phyloP scores from a whole-genome alignment of 169 alveolate genomes.

The Plasmodium knowlesi region DNA sequence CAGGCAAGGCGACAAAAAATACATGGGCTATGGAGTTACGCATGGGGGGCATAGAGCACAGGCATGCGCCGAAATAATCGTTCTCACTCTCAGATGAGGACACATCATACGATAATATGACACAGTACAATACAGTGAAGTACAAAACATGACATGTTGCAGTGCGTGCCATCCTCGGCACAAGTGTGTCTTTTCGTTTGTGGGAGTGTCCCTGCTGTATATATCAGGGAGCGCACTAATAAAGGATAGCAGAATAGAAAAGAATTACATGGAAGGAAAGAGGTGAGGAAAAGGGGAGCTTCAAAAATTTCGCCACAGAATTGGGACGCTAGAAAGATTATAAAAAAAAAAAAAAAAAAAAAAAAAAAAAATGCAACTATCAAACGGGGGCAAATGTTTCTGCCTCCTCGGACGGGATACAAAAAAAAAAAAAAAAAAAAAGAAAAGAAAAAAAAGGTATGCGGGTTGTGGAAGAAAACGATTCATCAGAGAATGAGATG shows the following conservation, averaged over 20 bases:
- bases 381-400: not conserved
- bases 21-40: not conserved
- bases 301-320: not conserved
- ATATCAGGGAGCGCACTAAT: not conserved
- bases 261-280: not conserved
- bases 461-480: not conserved
- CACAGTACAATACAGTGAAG: not conserved
- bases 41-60: not conserved
- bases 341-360: no score
- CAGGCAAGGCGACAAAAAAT: not conserved
- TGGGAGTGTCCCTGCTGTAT: not conserved
- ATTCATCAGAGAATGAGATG: constrained; percentile 48
- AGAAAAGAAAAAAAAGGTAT: not conserved
- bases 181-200: not conserved
- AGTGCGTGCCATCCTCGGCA: not conserved
- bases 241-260: not conserved
- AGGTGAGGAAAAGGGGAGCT: not conserved
- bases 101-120: not conserved
- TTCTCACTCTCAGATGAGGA: not conserved
- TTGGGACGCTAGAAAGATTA: not conserved
- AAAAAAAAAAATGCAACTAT: not conserved
- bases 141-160: not conserved
- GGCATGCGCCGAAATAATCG: not conserved
- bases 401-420: not conserved
- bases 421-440: no score